phyloP scores from a whole-genome alignment of 208 protist genomes.

The Acanthamoeba castellanii region DNA sequence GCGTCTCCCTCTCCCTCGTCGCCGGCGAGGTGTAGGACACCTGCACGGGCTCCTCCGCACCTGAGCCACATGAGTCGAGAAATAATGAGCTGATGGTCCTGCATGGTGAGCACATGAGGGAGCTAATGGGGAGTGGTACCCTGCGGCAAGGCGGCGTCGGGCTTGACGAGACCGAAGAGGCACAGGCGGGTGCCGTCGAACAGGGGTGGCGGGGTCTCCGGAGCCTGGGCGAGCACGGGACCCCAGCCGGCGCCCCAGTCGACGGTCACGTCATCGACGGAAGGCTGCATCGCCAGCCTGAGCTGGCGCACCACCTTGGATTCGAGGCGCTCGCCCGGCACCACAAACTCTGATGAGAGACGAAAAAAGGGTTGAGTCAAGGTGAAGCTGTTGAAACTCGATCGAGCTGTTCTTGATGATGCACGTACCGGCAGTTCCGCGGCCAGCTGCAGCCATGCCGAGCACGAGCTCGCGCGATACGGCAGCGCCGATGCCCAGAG shows the following conservation, averaged over 20 bases:
- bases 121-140: background rate
- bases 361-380: background rate
- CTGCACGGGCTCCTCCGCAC: background rate
- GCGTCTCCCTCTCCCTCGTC: background rate
- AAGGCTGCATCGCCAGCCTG: constrained; percentile 51
- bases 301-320: constrained; percentile 71
- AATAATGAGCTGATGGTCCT: background rate
- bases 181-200: constrained; percentile 42
- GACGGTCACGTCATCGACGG: constrained; percentile 2
- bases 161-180: constrained; percentile 35
- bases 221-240: background rate
- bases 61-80: background rate
- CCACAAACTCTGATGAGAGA: constrained; percentile 55
- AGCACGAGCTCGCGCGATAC: constrained; percentile 76
- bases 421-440: constrained; percentile 10
- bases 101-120: background rate
- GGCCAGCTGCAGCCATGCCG: constrained; percentile 79
- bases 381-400: background rate
- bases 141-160: background rate
- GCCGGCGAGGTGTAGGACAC: background rate
- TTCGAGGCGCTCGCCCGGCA: constrained; percentile 60
- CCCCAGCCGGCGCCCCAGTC: constrained; percentile 53
- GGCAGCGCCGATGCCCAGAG: constrained; percentile 80
- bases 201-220: background rate
- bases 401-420: background rate